These are phyloP conservation scores for Nemania diffusa DNA, from an alignment of 2,329 filamentous ascomycete species.

Conservation along the genomic window DNA sequence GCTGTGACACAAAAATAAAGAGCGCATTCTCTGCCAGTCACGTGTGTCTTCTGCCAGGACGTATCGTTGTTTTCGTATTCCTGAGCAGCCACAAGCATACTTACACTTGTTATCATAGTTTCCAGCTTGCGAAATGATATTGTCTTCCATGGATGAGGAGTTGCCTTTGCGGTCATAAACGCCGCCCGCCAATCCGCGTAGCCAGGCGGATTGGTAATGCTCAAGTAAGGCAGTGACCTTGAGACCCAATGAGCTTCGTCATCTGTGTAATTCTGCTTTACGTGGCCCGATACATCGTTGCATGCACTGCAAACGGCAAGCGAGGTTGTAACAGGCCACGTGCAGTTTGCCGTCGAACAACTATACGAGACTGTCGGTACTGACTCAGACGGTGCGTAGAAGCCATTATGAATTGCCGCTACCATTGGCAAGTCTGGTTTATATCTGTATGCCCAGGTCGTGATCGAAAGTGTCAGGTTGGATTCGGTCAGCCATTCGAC, in stretches of 20 bases:
- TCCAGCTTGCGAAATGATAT: conserved; percentile 12
- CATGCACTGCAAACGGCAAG: conserved; percentile 42
- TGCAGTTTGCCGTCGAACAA: conserved; percentile 43
- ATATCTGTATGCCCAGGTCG: too few species aligned
- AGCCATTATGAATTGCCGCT: background rate
- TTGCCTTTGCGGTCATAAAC: background rate
- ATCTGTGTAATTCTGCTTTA: conserved; percentile 2
- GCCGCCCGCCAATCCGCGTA: too few species aligned
- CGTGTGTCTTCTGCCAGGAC: conserved; percentile 34
- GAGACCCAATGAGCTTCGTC: too few species aligned
- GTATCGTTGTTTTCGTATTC: background rate
- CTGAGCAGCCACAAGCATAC: background rate
- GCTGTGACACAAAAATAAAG: conserved; percentile 41
- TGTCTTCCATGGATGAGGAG: background rate
- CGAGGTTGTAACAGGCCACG: conserved; percentile 40
- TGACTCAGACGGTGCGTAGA: background rate
- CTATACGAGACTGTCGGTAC: conserved; percentile 23
- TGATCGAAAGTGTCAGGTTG: too few species aligned
- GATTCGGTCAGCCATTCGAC: background rate
- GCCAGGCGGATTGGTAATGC: background rate
- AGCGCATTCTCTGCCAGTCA: conserved; percentile 42
- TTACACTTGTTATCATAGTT: conserved; percentile 15
- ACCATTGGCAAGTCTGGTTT: conserved; percentile 8
- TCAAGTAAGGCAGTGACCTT: background rate
- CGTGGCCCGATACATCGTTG: conserved; percentile 28